A percentile compares a stretch with the other conserved stretches of the same genome.
Conservation (phyloP, 2,329 filamentous ascomycete species). For the Hypoxylon sp. region DNA sequence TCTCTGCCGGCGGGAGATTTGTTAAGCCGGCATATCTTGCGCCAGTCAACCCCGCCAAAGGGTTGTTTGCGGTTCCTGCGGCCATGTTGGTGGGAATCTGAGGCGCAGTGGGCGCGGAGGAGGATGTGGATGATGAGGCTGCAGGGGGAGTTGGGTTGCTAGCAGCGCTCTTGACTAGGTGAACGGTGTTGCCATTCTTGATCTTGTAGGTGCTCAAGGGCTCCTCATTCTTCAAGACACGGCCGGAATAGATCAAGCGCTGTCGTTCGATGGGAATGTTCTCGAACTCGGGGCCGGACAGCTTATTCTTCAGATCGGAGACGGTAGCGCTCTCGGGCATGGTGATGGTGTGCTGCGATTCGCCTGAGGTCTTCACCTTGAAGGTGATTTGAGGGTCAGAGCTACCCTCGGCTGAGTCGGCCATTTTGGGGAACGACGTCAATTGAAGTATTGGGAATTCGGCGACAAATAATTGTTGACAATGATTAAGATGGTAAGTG, state of each 20-base stretch:
- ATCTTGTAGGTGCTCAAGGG: conserved; percentile 90
- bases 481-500: conserved; percentile 4
- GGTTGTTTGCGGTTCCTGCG: conserved; percentile 87
- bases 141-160: conserved; percentile 77
- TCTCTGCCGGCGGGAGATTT: conserved; percentile 86
- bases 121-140: conserved; percentile 59
- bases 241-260: conserved; percentile 96
- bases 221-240: conserved; percentile 96
- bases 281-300: conserved; percentile 85
- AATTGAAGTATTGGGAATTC: conserved; percentile 24
- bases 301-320: conserved; percentile 89
- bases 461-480: not conserved
- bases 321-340: conserved; percentile 83
- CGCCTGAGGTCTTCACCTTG: conserved; percentile 97
- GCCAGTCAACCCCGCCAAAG: conserved; percentile 89
- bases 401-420: conserved; percentile 72
- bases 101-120: conserved; percentile 64
- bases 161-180: conserved; percentile 95
- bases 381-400: conserved; percentile 89
- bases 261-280: conserved; percentile 90
- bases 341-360: conserved; percentile 86
- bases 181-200: conserved; percentile 94
- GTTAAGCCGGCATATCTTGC: conserved; percentile 94
- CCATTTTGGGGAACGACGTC: conserved; percentile 63
- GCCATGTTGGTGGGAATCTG: conserved; percentile 84